Evolutionary conservation across 2,329 filamentous ascomycete species (phyloP), one percentile per base, ranked within the genome.

Genomic region (Lachnellula occidentalis): DNA sequence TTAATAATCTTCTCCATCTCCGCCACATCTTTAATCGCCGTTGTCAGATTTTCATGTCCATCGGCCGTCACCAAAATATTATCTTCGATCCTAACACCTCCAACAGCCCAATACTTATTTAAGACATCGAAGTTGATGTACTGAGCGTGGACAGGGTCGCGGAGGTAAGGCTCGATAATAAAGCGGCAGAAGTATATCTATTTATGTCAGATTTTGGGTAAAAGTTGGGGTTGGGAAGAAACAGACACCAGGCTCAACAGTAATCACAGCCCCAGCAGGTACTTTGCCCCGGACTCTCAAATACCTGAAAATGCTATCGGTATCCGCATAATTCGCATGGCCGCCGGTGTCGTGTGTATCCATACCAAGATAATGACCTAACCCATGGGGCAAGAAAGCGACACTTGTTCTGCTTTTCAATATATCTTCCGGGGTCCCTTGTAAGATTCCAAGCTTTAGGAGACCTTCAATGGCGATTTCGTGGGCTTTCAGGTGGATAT

Each of bases 361-460:
- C 79, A 96, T 86, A 58, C 92, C 92, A 9, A 96, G 76, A 69
- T 95, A 92, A 71, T 96, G 92, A 0, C 92, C 92, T 1, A 96
- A 75, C 0, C 92, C 92, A 69, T 96, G 92, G 1, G 92, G 92
- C 67, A 96, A 89, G 75, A 96, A 96, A 1, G 91, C 92, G 22
- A 87, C 84, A 65, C 88, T 92, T n/a, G 90, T 89, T 53, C 91
- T 80, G 43, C 82, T 83, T 61, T 83, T 79, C 57, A 95, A 81
- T 22, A 96, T 88, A 63, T 90, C 90, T 17, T 86, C 80, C 54
- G 80, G 79, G 58, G 82, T 76, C 9, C 82, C 79, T 67, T 80
- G 80, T 39, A 96, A 73, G 46, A 97, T 86, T 2, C 90, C 90
- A 0, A 96, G 76, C 21, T 77, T 72, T 27, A 91, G 75, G 3